Evolutionary conservation across 768 basidiomycete genomes (phyloP).

Genomic region (Dacryopinax primogenitus): DNA sequence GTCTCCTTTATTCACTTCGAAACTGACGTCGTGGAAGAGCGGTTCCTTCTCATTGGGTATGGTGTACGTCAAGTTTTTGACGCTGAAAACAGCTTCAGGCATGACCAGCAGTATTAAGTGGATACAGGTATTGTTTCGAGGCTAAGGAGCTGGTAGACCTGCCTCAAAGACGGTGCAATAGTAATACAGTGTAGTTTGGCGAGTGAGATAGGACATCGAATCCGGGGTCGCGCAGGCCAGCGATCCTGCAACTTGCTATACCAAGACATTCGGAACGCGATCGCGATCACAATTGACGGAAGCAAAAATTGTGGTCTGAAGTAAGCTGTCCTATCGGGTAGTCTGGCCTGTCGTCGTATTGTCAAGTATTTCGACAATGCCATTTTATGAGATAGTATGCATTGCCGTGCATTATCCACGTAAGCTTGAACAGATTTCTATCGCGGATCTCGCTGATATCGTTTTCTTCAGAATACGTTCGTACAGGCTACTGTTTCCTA

Average conservation of each 20-base stretch:
- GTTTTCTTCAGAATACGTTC: slow-evolving; percentile 3
- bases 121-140: no score
- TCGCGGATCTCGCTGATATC: slow-evolving; percentile 22
- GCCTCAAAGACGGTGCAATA: no score
- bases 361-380: slow-evolving; percentile 44
- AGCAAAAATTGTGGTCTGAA: background rate
- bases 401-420: slow-evolving; percentile 55
- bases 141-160: no score
- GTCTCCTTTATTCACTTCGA: slow-evolving; percentile 58
- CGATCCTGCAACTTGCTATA: no score
- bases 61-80: slow-evolving; percentile 17
- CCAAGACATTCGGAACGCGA: no score
- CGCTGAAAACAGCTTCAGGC: slow-evolving; percentile 13
- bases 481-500: background rate
- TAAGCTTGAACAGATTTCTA: slow-evolving; percentile 40
- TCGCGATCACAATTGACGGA: background rate
- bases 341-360: background rate
- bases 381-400: slow-evolving; percentile 77
- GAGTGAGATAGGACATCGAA: no score
- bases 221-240: no score
- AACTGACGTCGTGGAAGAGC: slow-evolving; percentile 49
- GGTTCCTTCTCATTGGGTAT: slow-evolving; percentile 22
- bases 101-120: background rate
- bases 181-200: no score
- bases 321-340: background rate